A percentile compares a stretch with the other conserved stretches of the same genome.
phyloP scores from a whole-genome alignment of 202 grass and related monocot species.

The Carex arenaria region DNA sequence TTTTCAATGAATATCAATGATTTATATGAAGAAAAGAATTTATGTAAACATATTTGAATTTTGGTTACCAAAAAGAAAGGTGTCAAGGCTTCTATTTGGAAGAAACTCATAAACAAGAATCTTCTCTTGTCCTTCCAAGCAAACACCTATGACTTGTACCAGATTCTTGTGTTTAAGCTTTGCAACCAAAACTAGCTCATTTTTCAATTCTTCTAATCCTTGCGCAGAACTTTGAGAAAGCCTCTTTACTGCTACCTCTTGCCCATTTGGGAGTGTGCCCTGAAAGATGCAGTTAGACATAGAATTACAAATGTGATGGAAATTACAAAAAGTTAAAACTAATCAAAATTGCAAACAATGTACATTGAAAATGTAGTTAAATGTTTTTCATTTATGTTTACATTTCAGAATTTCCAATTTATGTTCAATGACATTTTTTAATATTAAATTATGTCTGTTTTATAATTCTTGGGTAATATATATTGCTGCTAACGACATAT shows the following conservation, averaged over 20 bases:
- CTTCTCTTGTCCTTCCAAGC: slow-evolving; percentile 71
- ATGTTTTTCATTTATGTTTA: background rate
- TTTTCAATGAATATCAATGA: background rate
- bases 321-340: background rate
- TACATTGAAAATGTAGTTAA: background rate
- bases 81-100: slow-evolving; percentile 62
- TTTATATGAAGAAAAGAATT: background rate
- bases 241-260: slow-evolving; percentile 68
- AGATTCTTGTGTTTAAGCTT: slow-evolving; percentile 82
- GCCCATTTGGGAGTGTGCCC: slow-evolving; percentile 50
- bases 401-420: background rate
- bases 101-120: slow-evolving; percentile 69
- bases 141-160: slow-evolving; percentile 52
- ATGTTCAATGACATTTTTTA: background rate
- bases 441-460: background rate
- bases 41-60: background rate
- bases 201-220: slow-evolving; percentile 54
- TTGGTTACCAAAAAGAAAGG: slow-evolving; percentile 48
- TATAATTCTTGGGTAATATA: background rate
- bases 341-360: background rate
- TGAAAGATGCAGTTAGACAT: slow-evolving; percentile 4
- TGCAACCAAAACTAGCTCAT: slow-evolving; percentile 64
- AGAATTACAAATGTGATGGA: background rate
- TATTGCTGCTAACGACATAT: background rate
- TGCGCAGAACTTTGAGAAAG: slow-evolving; percentile 54